Percentiles rank a stretch among this genome's conserved stretches.
Evolutionary conservation across 2,329 filamentous ascomycete species (phyloP).

Genomic region (Aureobasidium sp.): DNA sequence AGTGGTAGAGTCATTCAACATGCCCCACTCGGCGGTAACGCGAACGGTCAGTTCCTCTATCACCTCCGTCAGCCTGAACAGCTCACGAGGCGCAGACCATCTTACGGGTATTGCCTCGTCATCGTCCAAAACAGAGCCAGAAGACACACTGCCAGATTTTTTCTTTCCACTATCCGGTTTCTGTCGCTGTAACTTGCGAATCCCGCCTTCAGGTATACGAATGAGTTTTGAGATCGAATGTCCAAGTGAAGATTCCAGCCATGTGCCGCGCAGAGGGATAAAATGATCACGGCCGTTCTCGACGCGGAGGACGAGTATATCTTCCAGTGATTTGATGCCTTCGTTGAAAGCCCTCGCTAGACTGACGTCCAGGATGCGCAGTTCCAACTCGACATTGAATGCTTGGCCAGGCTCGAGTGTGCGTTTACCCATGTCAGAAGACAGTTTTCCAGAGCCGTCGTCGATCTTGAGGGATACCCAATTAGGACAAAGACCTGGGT

Average conservation of each 20-base stretch:
- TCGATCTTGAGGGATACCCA: constrained; percentile 59
- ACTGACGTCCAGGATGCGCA: constrained; percentile 54
- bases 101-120: constrained; percentile 41
- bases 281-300: constrained; percentile 84
- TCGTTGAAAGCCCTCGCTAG: constrained; percentile 66
- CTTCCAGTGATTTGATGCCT: constrained; percentile 58
- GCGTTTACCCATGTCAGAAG: constrained; percentile 32
- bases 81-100: constrained; percentile 76
- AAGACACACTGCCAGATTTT: not conserved
- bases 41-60: constrained; percentile 54
- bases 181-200: constrained; percentile 60
- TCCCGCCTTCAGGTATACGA: constrained; percentile 66
- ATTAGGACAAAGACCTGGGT: constrained; percentile 37
- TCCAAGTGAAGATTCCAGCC: constrained; percentile 75
- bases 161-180: constrained; percentile 30
- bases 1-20: constrained; percentile 34
- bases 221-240: constrained; percentile 84
- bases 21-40: constrained; percentile 53
- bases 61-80: constrained; percentile 81
- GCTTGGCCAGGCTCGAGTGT: constrained; percentile 80
- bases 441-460: constrained; percentile 15
- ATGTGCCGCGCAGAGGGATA: constrained; percentile 66
- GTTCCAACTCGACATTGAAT: constrained; percentile 57
- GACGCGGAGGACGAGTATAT: constrained; percentile 80
- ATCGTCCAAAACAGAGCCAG: not conserved